Evolutionary conservation across 306 rosid genomes (phyloP).

Genomic region (Carpinus viminea): DNA sequence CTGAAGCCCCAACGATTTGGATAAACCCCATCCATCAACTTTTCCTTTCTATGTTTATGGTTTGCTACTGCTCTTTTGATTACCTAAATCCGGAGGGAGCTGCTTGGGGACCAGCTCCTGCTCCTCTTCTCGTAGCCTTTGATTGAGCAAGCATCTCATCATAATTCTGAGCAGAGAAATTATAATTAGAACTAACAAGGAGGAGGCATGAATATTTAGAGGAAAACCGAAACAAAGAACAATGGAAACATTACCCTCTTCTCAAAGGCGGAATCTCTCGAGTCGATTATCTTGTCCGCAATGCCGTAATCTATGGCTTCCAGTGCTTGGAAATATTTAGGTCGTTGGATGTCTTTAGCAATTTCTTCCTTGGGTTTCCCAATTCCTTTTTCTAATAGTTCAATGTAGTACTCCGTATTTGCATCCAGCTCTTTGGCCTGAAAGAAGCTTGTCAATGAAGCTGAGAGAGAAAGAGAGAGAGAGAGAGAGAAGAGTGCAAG

Average conservation of each 20-base stretch:
- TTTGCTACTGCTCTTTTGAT: constrained; percentile 3
- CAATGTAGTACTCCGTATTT: constrained; percentile 72
- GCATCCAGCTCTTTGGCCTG: constrained; percentile 93
- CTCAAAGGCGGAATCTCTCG: constrained; percentile 50
- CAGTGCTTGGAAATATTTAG: constrained; percentile 65
- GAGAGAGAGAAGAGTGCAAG: not conserved
- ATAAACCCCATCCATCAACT: constrained; percentile 20
- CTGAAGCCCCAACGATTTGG: constrained; percentile 16
- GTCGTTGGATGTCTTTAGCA: constrained; percentile 62
- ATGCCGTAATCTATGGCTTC: constrained; percentile 83
- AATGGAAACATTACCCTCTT: constrained; percentile 55
- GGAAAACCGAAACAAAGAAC: constrained; percentile 10
- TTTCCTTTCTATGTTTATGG: not conserved
- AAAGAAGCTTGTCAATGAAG: constrained; percentile 23
- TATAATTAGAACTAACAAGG: constrained; percentile 9
- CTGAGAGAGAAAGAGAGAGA: constrained; percentile 7
- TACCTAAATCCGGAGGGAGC: constrained; percentile 82
- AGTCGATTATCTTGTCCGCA: constrained; percentile 70
- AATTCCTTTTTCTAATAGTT: constrained; percentile 67
- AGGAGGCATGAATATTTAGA: not conserved
- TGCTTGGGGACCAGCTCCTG: constrained; percentile 63
- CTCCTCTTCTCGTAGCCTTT: constrained; percentile 60
- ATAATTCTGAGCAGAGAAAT: constrained; percentile 54
- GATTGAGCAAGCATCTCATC: constrained; percentile 77
- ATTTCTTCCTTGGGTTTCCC: constrained; percentile 87